Conservation (phyloP, 2,329 filamentous ascomycete genomes). For the Capronia coronata region DNA sequence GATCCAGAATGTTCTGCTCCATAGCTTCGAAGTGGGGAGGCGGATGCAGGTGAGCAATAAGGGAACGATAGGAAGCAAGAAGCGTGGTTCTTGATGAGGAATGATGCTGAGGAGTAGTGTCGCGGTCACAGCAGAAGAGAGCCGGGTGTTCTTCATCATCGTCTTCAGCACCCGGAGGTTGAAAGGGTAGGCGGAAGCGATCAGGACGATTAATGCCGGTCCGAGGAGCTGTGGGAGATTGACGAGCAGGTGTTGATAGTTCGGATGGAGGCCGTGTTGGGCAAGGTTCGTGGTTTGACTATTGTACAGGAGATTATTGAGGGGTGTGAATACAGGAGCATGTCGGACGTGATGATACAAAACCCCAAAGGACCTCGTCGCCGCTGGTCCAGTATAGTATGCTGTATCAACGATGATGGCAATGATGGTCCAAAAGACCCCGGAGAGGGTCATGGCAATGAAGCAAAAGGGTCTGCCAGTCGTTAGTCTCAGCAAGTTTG, state of each 20-base stretch:
- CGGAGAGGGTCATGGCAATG: conserved; percentile 58
- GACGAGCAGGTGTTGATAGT: conserved; percentile 67
- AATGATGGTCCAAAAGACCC: conserved; percentile 59
- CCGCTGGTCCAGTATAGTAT: conserved; percentile 57
- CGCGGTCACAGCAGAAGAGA: conserved; percentile 40
- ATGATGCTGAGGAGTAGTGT: conserved; percentile 41
- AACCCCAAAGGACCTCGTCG: conserved; percentile 34
- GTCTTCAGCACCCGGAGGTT: conserved; percentile 29
- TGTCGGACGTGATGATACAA: conserved; percentile 49
- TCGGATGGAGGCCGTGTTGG: conserved; percentile 68
- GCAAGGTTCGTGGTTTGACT: conserved; percentile 63
- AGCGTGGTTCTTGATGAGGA: conserved; percentile 49
- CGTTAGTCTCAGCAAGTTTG: conserved; percentile 1
- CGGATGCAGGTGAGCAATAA: conserved; percentile 46
- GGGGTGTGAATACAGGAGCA: conserved; percentile 64
- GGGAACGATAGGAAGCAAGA: conserved; percentile 47
- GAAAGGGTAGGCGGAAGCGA: conserved; percentile 36
- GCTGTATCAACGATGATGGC: conserved; percentile 78
- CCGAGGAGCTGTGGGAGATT: conserved; percentile 68
- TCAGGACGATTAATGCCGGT: conserved; percentile 58
- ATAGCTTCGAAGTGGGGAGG: conserved; percentile 33
- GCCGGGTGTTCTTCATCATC: conserved; percentile 33
- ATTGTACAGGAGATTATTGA: conserved; percentile 75
- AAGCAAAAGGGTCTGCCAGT: conserved; percentile 51
- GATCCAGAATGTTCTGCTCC: conserved; percentile 36